A percentile compares a stretch with the other conserved stretches of the same genome.
Conservation (phyloP, 805 yeast genomes). For the Saturnispora halmiae region DNA sequence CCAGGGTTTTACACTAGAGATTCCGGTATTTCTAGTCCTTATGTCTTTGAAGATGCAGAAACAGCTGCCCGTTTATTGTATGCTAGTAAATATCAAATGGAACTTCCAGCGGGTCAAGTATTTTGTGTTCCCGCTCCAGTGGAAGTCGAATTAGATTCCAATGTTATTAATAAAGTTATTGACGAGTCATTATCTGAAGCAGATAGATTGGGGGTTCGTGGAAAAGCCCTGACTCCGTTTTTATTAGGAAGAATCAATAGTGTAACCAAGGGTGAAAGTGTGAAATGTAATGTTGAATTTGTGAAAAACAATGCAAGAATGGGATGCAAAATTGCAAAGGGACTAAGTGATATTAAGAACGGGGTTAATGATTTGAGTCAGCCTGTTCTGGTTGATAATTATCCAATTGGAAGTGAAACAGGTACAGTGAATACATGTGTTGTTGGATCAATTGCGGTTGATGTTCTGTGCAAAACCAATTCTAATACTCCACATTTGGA, state of each 20-base stretch:
- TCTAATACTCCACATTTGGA: conserved; percentile 24
- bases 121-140: conserved; percentile 79
- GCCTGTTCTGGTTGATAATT: neutral
- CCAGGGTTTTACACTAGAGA: conserved; percentile 81
- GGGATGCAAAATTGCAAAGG: conserved; percentile 59
- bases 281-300: conserved; percentile 61
- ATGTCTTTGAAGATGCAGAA: conserved; percentile 39
- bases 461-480: conserved; percentile 47
- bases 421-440: conserved; percentile 30
- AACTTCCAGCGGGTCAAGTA: conserved; percentile 56
- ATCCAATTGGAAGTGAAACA: neutral
- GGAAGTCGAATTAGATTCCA: conserved; percentile 47
- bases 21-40: conserved; percentile 67
- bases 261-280: conserved; percentile 62
- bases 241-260: conserved; percentile 54
- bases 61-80: conserved; percentile 59
- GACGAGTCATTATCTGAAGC: conserved; percentile 53
- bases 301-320: conserved; percentile 67
- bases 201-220: conserved; percentile 39
- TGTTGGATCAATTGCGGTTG: conserved; percentile 72
- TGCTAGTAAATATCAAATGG: conserved; percentile 37
- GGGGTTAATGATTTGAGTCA: conserved; percentile 3
- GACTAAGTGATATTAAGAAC: conserved; percentile 33
- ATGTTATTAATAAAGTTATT: conserved; percentile 46
- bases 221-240: conserved; percentile 77